A percentile compares a stretch with the other conserved stretches of the same genome.
Evolutionary conservation across 495 filamentous ascomycete genomes (phyloP).

Genomic region (Penicillium nucicola): DNA sequence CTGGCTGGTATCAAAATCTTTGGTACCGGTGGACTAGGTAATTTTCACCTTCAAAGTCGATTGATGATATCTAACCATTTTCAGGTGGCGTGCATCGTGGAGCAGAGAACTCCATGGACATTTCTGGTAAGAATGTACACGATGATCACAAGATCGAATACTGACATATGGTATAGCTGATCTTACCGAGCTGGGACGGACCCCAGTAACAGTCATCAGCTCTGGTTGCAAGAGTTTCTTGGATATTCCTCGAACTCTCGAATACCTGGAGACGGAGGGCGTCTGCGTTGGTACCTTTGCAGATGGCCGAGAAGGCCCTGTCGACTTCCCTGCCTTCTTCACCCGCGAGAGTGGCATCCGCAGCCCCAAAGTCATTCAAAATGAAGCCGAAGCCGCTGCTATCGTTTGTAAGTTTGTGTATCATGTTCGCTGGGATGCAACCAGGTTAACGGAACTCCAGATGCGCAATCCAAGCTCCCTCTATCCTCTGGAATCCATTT

Average conservation of each 20-base stretch:
- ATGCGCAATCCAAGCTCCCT: slow-evolving; percentile 60
- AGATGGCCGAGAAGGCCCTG: slow-evolving; percentile 61
- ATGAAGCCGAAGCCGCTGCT: slow-evolving; percentile 78
- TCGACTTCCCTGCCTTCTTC: slow-evolving; percentile 91
- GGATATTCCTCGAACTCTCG: slow-evolving; percentile 84
- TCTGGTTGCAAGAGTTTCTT: slow-evolving; percentile 95
- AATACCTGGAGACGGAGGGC: slow-evolving; percentile 93
- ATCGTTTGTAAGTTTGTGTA: slow-evolving; percentile 64
- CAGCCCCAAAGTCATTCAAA: slow-evolving; percentile 70
- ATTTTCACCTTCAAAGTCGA: background rate
- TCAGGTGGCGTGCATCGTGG: slow-evolving; percentile 91
- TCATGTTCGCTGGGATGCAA: background rate
- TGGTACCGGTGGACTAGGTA: slow-evolving; percentile 68
- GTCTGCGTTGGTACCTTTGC: slow-evolving; percentile 85
- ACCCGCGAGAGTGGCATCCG: slow-evolving; percentile 75
- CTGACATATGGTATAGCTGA: slow-evolving; percentile 54
- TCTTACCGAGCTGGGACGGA: slow-evolving; percentile 90
- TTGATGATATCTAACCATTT: slow-evolving; percentile 3
- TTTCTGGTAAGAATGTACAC: slow-evolving; percentile 52
- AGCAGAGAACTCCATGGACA: slow-evolving; percentile 80
- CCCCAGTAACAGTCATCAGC: slow-evolving; percentile 81
- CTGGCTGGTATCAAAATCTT: slow-evolving; percentile 90
- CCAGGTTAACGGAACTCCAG: slow-evolving; percentile 30
- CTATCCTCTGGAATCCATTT: slow-evolving; percentile 75
- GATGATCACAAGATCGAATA: background rate